Conservation (phyloP, 1,284 basidiomycete species). For the Puccinia coronata region DNA sequence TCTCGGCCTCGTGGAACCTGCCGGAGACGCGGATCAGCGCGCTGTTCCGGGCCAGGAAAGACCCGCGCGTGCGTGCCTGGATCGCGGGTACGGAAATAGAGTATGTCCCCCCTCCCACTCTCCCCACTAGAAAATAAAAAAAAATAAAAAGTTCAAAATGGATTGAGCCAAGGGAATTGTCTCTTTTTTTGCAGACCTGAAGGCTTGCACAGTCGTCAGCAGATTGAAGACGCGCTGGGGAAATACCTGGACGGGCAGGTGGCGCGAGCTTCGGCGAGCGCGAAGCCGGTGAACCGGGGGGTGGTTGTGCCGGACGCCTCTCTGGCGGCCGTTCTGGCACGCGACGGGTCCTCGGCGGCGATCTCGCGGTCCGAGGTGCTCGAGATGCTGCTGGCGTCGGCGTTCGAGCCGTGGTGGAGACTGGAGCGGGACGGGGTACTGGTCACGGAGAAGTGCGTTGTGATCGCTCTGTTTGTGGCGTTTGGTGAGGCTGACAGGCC, state of each 20-base stretch:
- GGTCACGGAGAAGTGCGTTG: background rate
- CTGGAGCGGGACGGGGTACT: background rate
- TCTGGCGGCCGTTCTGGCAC: background rate
- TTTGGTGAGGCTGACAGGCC: background rate
- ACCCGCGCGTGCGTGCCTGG: background rate
- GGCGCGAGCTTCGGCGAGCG: background rate
- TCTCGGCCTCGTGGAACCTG: background rate
- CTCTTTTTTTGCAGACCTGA: background rate
- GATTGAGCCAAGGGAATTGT: too few relatives aligned
- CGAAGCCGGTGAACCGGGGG: background rate
- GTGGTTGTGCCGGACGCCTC: background rate
- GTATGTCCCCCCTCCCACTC: background rate
- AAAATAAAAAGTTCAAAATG: background rate
- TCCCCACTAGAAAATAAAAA: background rate
- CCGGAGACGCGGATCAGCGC: background rate
- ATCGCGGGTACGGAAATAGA: background rate
- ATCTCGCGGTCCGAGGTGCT: background rate
- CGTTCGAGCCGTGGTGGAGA: slow-evolving; percentile 42
- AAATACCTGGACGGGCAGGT: background rate
- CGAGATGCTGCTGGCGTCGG: background rate
- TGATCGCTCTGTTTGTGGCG: background rate
- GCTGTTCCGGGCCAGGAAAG: slow-evolving; percentile 11
- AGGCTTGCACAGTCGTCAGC: slow-evolving; percentile 19
- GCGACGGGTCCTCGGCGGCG: background rate
- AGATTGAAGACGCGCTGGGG: background rate